These are phyloP conservation scores for Solanum clarkiae DNA, from an alignment of 257 asterid species.

Conservation along the genomic window DNA sequence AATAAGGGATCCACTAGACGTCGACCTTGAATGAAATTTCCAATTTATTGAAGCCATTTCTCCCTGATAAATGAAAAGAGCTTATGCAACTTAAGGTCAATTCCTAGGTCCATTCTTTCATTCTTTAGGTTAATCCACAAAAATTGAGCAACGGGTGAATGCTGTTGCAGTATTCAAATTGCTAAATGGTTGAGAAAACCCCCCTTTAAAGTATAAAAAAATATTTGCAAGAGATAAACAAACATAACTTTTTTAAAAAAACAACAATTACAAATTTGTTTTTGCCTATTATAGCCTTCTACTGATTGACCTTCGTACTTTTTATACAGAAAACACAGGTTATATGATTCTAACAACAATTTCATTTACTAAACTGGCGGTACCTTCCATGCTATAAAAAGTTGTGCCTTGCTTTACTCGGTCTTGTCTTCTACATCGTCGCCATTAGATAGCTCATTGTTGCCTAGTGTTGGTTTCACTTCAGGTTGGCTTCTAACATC, in stretches of 20 bases:
- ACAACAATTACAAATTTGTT: not conserved
- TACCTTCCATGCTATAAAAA: not conserved
- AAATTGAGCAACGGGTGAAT: too few relatives aligned
- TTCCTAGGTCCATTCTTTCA: too few relatives aligned
- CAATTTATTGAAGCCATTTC: not conserved
- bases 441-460: constrained; percentile 16
- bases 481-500: constrained; percentile 40
- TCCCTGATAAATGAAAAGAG: not conserved
- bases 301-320: not conserved
- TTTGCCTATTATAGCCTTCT: not conserved
- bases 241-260: not conserved
- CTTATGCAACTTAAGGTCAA: not conserved
- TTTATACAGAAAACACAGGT: not conserved
- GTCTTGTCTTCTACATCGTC: constrained; percentile 65
- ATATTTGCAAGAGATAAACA: not conserved
- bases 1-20: not conserved
- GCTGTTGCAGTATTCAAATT: too few relatives aligned
- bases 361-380: not conserved
- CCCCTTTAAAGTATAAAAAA: not conserved
- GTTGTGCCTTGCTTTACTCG: constrained; percentile 22
- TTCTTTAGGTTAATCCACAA: too few relatives aligned
- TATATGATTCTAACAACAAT: not conserved
- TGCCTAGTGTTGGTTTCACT: constrained; percentile 22
- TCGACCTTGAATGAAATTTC: not conserved
- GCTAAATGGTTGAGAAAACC: not conserved